Percentiles rank a stretch among this genome's conserved stretches.
These are phyloP conservation scores for Hanseniaspora guilliermondii DNA, from an alignment of 805 yeast species.

Conservation along the genomic window DNA sequence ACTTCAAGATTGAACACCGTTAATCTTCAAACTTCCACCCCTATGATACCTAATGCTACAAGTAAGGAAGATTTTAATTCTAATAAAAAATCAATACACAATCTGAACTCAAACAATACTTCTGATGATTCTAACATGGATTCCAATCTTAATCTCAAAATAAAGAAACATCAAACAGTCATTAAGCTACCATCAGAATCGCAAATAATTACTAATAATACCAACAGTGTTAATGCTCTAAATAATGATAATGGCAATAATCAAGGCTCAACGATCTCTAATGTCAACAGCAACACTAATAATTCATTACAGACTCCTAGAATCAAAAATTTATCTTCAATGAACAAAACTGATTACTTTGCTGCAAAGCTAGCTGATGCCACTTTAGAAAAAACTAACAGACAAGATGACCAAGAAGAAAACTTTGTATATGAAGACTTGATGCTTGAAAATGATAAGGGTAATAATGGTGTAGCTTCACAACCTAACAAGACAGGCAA, in stretches of 20 bases:
- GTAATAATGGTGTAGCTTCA: constrained; percentile 12
- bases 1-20: neutral
- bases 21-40: constrained; percentile 1
- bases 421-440: constrained; percentile 77
- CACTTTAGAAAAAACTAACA: constrained; percentile 52
- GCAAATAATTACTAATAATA: constrained; percentile 2
- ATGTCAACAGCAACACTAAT: neutral
- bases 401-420: constrained; percentile 79
- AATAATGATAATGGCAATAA: neutral
- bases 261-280: neutral
- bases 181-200: constrained; percentile 8
- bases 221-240: too few relatives aligned
- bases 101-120: neutral
- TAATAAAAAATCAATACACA: constrained; percentile 1
- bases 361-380: constrained; percentile 93
- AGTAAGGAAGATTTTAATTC: constrained; percentile 8
- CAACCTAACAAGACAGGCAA: neutral
- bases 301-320: constrained; percentile 10
- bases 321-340: constrained; percentile 10
- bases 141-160: neutral
- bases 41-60: neutral
- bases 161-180: constrained; percentile 1
- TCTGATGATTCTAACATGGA: constrained; percentile 4
- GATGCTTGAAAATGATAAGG: constrained; percentile 24
- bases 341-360: constrained; percentile 67